These are phyloP conservation scores for Barbarea vulgaris DNA, from an alignment of 345 rosid species.

Conservation along the genomic window DNA sequence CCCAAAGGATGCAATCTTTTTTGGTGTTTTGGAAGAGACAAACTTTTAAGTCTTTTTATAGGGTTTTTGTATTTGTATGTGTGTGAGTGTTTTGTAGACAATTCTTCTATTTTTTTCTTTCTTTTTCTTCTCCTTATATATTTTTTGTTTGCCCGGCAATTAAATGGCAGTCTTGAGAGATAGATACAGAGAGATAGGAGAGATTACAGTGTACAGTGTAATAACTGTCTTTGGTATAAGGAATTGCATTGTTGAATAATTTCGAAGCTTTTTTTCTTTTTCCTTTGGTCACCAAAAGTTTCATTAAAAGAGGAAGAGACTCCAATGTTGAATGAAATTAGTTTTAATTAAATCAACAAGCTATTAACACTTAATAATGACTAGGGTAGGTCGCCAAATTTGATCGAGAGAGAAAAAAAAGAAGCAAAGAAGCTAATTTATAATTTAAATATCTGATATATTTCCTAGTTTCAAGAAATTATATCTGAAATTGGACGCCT, in stretches of 20 bases:
- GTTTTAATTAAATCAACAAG: neutral
- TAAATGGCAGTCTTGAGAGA: constrained; percentile 17
- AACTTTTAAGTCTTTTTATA: neutral
- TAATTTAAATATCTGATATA: neutral
- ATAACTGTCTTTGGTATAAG: constrained; percentile 31
- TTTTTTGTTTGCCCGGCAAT: constrained; percentile 20
- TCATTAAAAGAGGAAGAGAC: too few relatives aligned
- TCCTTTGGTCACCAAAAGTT: too few relatives aligned
- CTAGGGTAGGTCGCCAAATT: neutral
- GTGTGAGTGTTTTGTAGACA: constrained; percentile 10
- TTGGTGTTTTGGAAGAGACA: constrained; percentile 29
- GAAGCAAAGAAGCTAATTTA: neutral
- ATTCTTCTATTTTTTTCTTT: constrained; percentile 1
- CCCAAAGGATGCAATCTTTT: constrained; percentile 21
- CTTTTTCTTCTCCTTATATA: neutral
- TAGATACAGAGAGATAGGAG: neutral
- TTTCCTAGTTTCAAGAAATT: neutral
- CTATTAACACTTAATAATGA: neutral
- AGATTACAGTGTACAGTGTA: constrained; percentile 34
- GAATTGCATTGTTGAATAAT: constrained; percentile 25
- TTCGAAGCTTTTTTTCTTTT: neutral
- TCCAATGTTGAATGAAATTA: neutral
- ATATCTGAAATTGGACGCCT: neutral
- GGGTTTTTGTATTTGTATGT: constrained; percentile 16
- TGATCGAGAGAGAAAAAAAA: too few relatives aligned